Evolutionary conservation across 2,329 filamentous ascomycete genomes (phyloP).

Genomic region (Diplodia scrobiculata): DNA sequence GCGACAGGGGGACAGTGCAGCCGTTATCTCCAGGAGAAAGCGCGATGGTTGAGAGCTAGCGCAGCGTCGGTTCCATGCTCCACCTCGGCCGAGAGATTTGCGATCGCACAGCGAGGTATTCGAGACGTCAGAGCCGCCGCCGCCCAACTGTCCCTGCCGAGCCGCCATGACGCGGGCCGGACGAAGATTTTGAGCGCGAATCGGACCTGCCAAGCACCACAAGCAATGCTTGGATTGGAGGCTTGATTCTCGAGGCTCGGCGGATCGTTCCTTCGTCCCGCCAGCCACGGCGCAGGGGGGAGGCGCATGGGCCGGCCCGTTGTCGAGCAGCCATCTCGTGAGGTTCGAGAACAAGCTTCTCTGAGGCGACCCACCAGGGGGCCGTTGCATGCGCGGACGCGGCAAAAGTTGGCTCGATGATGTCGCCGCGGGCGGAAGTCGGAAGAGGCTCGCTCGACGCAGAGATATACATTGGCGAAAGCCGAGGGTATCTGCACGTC

Average conservation of each 20-base stretch:
- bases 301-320: constrained; percentile 22
- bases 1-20: background rate
- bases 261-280: constrained; percentile 1
- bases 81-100: constrained; percentile 11
- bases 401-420: constrained; percentile 14
- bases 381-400: background rate
- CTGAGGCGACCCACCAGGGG: background rate
- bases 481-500: background rate
- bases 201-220: background rate
- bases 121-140: background rate
- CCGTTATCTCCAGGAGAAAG: constrained; percentile 17
- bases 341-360: background rate
- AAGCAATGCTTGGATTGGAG: background rate
- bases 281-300: background rate
- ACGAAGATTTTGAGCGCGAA: background rate
- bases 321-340: constrained; percentile 9
- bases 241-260: background rate
- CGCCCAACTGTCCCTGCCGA: too few species aligned
- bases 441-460: background rate
- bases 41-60: background rate
- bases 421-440: constrained; percentile 9
- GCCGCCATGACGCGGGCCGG: background rate
- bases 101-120: background rate
- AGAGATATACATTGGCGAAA: background rate
- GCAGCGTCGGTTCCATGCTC: constrained; percentile 4